These are phyloP conservation scores for Zymoseptoria brevis DNA, from an alignment of 2,329 filamentous ascomycete genomes.

Conservation along the genomic window DNA sequence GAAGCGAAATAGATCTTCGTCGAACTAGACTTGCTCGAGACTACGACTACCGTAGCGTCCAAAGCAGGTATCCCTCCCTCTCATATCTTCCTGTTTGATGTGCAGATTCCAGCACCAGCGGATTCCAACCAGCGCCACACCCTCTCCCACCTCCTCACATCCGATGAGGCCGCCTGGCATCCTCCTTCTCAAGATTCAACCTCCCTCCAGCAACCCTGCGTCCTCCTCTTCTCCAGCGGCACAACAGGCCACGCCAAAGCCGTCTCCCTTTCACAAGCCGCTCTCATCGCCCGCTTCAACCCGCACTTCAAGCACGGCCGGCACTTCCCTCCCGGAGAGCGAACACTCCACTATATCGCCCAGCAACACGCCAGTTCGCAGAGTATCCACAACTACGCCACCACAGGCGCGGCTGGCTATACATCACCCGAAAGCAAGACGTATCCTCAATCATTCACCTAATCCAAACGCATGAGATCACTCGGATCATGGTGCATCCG, in stretches of 20 bases:
- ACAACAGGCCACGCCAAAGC: not conserved
- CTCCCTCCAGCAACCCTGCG: not conserved
- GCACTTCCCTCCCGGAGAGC: not conserved
- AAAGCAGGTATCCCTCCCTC: conserved; percentile 28
- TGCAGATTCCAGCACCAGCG: not conserved
- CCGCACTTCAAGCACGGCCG: not conserved
- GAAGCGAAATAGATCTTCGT: conserved; percentile 21
- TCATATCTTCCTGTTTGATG: conserved; percentile 38
- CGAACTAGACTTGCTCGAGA: conserved; percentile 18
- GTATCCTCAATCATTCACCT: not conserved
- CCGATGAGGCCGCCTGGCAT: not conserved
- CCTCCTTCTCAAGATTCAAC: not conserved
- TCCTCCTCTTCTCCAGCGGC: not conserved
- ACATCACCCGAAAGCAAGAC: not conserved
- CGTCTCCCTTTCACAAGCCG: not conserved
- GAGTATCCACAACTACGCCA: not conserved
- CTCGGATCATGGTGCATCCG: not conserved
- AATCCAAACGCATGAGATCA: not conserved
- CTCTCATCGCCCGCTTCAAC: not conserved
- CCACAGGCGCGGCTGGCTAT: not conserved
- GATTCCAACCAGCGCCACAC: not conserved
- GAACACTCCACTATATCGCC: not conserved
- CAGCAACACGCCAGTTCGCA: not conserved
- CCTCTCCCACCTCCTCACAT: not conserved
- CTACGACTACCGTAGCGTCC: conserved; percentile 28